Percentiles rank a stretch among this genome's conserved stretches.
phyloP scores from a whole-genome alignment of 192 early-diverging fungal genomes.

The Coemansia sp. region DNA sequence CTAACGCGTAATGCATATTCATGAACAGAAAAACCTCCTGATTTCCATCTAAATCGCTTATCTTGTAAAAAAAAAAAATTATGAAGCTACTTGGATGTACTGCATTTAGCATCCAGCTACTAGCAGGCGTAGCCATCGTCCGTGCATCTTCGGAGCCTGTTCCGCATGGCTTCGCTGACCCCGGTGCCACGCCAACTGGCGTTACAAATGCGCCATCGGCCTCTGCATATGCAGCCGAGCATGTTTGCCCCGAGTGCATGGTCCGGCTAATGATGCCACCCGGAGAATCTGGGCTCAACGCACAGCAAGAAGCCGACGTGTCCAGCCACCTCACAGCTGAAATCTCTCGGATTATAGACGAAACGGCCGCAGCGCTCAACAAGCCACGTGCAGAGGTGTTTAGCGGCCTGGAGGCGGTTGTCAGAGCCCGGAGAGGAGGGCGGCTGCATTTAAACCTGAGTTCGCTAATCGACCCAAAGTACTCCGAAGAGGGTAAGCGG shows the following conservation, averaged over 20 bases:
- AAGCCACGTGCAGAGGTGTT: constrained; percentile 10
- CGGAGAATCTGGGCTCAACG: not conserved
- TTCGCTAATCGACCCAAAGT: constrained; percentile 5
- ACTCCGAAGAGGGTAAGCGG: constrained; percentile 19
- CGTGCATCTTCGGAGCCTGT: constrained; percentile 3
- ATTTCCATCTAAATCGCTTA: not conserved
- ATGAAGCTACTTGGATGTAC: constrained; percentile 6
- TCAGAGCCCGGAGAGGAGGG: constrained; percentile 17
- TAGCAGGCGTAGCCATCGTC: not conserved
- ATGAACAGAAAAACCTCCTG: not conserved
- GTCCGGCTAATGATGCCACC: constrained; percentile 16
- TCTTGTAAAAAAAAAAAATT: not conserved
- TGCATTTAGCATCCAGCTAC: constrained; percentile 3
- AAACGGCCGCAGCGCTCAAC: constrained; percentile 10
- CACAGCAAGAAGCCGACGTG: not conserved
- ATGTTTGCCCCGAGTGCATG: constrained; percentile 16
- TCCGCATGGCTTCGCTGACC: not conserved
- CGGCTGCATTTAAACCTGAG: constrained; percentile 16
- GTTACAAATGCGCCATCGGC: not conserved
- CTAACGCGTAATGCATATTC: not conserved
- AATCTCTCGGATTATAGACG: constrained; percentile 17
- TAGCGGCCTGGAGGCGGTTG: constrained; percentile 9
- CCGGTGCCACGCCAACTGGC: constrained; percentile 2
- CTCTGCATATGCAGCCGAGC: not conserved
- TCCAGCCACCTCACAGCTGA: constrained; percentile 9